phyloP scores from a whole-genome alignment of 805 yeast species.

The Teunomyces panamensis region DNA sequence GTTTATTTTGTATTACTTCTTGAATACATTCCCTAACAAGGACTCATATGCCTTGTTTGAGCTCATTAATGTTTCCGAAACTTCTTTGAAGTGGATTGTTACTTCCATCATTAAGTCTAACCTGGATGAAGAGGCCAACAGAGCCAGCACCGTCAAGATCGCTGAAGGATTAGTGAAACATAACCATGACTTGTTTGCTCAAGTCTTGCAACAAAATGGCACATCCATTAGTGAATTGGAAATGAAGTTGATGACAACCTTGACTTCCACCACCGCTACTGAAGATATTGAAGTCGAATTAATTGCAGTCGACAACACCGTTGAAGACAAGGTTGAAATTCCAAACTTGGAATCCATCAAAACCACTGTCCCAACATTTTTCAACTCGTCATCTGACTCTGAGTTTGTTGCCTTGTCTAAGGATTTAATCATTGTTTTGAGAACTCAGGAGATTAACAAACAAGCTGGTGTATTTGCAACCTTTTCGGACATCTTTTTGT shows the following conservation, averaged over 20 bases:
- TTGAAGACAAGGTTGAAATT: conserved; percentile 14
- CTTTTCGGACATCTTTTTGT: conserved; percentile 28
- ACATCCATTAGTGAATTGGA: conserved; percentile 34
- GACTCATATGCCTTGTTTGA: conserved; percentile 21
- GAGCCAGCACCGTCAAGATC: conserved; percentile 14
- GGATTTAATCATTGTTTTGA: conserved; percentile 29
- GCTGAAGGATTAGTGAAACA: conserved; percentile 21
- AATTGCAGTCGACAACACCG: conserved; percentile 14
- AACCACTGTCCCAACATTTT: conserved; percentile 28
- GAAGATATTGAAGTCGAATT: conserved; percentile 31
- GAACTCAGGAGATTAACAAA: conserved; percentile 5
- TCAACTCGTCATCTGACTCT: conserved; percentile 27
- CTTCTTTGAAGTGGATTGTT: conserved; percentile 14
- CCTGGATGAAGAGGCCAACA: conserved; percentile 13
- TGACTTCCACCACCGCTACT: conserved; percentile 30
- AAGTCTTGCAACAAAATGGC: conserved; percentile 15
- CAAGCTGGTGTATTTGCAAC: conserved; percentile 12
- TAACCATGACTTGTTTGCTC: conserved; percentile 19
- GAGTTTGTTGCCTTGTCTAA: conserved; percentile 44
- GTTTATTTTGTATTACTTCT: conserved; percentile 28
- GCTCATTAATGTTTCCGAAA: conserved; percentile 17
- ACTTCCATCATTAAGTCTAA: conserved; percentile 2
- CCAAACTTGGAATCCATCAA: conserved; percentile 16
- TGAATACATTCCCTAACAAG: conserved; percentile 20
- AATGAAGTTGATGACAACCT: conserved; percentile 65